These are phyloP conservation scores for Phialophora verrucosa DNA, from an alignment of 2,329 filamentous ascomycete species.

Conservation along the genomic window DNA sequence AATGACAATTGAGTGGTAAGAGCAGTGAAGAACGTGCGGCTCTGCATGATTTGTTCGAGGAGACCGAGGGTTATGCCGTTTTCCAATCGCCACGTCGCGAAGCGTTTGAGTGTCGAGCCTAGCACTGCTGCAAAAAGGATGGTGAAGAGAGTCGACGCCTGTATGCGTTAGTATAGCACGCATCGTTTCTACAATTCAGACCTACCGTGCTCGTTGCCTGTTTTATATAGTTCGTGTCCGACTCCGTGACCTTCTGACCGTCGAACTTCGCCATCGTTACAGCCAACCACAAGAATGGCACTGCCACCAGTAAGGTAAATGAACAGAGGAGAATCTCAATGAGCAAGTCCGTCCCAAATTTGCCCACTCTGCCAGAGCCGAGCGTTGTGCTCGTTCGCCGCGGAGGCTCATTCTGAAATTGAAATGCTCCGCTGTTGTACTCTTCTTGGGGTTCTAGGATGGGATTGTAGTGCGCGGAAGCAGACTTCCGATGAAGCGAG, in stretches of 20 bases:
- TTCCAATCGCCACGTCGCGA: not conserved
- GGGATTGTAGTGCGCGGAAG: not conserved
- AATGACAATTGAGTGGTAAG: not conserved
- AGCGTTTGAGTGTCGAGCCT: not conserved
- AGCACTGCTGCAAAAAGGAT: not conserved
- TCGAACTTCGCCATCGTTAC: conserved; percentile 22
- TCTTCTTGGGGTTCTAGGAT: not conserved
- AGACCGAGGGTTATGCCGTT: not conserved
- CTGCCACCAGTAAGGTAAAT: conserved; percentile 21
- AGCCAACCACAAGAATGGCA: conserved; percentile 30
- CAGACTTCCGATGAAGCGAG: not conserved
- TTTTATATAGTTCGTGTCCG: not conserved
- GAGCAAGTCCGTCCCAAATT: conserved; percentile 29
- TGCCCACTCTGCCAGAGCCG: conserved; percentile 19
- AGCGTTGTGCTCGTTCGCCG: not conserved
- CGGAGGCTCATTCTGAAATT: not conserved
- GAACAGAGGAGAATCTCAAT: conserved; percentile 26
- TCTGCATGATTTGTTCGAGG: not conserved
- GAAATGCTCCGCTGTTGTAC: not conserved
- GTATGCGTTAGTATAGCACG: not conserved
- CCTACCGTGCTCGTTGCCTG: not conserved
- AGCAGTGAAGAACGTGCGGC: not conserved
- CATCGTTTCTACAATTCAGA: not conserved
- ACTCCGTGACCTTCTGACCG: not conserved
- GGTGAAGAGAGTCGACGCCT: not conserved